Base-by-base conservation (phyloP, 495 filamentous ascomycete genomes). In the Lentithecium fluviatile region DNA sequence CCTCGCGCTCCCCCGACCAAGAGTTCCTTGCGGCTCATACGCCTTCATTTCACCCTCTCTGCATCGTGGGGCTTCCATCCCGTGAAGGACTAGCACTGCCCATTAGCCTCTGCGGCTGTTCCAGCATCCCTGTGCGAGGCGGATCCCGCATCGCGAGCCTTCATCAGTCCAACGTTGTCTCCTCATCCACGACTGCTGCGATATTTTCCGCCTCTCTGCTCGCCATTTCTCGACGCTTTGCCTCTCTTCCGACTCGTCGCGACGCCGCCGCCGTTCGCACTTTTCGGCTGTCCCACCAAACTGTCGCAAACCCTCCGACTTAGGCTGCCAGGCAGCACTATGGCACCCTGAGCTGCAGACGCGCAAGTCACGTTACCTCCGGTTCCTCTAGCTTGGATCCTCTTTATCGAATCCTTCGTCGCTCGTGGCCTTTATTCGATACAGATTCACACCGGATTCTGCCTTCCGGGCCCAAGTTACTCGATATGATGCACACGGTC, bases 351-450 rank as follows among this genome's bases (percentile, higher is more conserved):
- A 55, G 48, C 38, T 4, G 40, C 52, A 48, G 34, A 15, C 42
- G 19, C 53, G 17, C 52, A 20, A 38, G 64, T 67, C 64, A 67
- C 64, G 64, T 66, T 66, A 61, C 49, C 32, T 43, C 52, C 53
- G 34, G 20, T 32, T 12, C 19, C 47, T 24, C 20, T 51, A 21
- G 24, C 48, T 43, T 56, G 45, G 25, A 26, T 29, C 21, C 25
- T 49, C 48, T 45, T 42, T 5, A 17, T 40, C 45, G n/a, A 45
- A 49, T 62, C 52, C 52, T 56, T 42, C 45, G n/a, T 50, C 45
- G 38, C 49, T 45, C 59, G 23, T 12, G 2, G n/a, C 34, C 17
- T 24, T 19, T 47, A 36, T 49, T 34, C 49, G n/a, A 46, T 29
- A n/a, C 47, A 52, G 19, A 13, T 48, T 13, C 45, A 26, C 21